Base-by-base conservation (phyloP, 208 protist species). In the Blastocrithidia nonstop region DNA sequence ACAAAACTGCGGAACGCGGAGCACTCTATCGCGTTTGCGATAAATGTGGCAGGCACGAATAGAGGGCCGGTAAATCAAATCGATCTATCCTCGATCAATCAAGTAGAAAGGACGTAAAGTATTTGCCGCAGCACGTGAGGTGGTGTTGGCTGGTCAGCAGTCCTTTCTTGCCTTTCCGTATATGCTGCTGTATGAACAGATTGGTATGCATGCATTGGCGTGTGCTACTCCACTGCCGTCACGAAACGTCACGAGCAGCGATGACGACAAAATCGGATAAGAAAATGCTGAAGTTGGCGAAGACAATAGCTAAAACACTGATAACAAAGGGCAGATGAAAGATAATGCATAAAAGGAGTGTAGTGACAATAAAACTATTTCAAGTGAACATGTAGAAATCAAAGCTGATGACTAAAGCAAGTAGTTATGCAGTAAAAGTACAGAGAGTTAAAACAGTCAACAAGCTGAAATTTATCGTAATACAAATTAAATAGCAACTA, bases 151-250 rank as follows among this genome's bases (percentile, higher is more conserved):
- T 20, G 66, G 61, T 17, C 70, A 78, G 51, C 70, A 78, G 58
- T 78, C 70, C 44, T 78, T 78, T 52, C 71, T 78, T 57, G 70
- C 64, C 39, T 73, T 78, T 20, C 70, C 70, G 16, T 73, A 73
- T 24, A 64, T 74, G 45, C 57, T 78, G 4, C 50, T 78, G 32
- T 78, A 65, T 27, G 70, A 78, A 31, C 70, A 78, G 51, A 54
- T 78, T 2, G 70, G 70, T 17, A 66, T 58, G 23, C 40, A 62
- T 29, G 45, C 57, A 1, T 57, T 78, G 15, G 29, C 29, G 29
- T 35, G 29, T n/a, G 29, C 29, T n/a, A n/a, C n/a, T n/a, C n/a
- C n/a, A n/a, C n/a, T 47, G 5, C 39, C 66, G 22, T 46, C 43
- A 23, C 42, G 42, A 17, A 39, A 66, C 15, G 24, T 56, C 24